phyloP scores from a whole-genome alignment of 129 eudicot genomes.

The Calendula officinalis region DNA sequence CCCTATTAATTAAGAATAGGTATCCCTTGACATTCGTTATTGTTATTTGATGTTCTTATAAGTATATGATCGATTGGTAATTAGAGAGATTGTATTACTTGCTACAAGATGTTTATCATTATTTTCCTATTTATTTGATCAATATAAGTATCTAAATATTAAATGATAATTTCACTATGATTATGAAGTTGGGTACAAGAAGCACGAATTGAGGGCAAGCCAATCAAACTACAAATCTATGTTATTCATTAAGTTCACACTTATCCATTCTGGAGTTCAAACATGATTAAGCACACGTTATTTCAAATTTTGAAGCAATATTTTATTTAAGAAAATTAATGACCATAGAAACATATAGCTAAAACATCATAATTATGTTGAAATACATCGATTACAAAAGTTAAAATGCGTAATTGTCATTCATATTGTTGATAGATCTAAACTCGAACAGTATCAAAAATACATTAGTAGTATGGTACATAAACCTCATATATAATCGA shows the following conservation, averaged over 20 bases:
- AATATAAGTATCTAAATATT: too few species aligned
- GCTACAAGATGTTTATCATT: too few species aligned
- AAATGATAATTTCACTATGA: background rate
- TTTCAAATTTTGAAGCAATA: background rate
- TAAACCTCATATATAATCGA: background rate
- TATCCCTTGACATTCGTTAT: too few species aligned
- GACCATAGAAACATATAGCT: background rate
- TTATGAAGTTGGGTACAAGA: background rate
- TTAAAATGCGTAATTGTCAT: background rate
- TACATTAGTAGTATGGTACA: constrained; percentile 23
- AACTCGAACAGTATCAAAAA: background rate
- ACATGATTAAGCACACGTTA: constrained; percentile 5
- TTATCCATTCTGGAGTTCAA: background rate
- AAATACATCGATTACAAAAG: background rate
- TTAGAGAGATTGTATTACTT: too few species aligned
- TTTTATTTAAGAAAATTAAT: background rate
- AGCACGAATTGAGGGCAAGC: background rate
- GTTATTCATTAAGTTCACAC: background rate
- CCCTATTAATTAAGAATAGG: too few species aligned
- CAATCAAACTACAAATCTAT: background rate
- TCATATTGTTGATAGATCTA: constrained; percentile 2
- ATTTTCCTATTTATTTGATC: too few species aligned
- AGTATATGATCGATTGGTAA: too few species aligned
- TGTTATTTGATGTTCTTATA: too few species aligned
- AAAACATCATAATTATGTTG: constrained; percentile 10